Evolutionary conservation across 345 rosid species (phyloP).

Genomic region (Alliaria petiolata): DNA sequence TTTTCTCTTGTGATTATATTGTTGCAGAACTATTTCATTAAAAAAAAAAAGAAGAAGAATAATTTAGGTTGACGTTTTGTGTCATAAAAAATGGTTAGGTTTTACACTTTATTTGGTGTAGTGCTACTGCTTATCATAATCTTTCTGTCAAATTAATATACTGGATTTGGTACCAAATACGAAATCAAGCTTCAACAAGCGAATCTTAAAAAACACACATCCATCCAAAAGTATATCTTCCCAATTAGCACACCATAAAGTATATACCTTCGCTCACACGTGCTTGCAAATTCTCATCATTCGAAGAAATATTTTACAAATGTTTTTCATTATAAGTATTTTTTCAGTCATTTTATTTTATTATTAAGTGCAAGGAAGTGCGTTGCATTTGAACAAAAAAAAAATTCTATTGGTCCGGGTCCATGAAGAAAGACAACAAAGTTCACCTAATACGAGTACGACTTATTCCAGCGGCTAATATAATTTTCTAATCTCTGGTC

Average conservation of each 20-base stretch:
- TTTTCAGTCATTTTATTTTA: not conserved
- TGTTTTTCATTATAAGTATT: not conserved
- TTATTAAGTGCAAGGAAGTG: not conserved
- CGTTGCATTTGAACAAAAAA: not conserved
- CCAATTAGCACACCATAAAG: not conserved
- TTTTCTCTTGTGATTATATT: not conserved
- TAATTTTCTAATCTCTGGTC: not conserved
- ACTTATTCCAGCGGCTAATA: conserved; percentile 4
- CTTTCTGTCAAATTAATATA: not conserved
- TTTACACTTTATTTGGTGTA: not conserved
- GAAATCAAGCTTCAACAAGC: not conserved
- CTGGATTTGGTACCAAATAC: not conserved
- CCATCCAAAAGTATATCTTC: not conserved
- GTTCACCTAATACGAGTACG: conserved; percentile 21
- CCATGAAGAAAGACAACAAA: conserved; percentile 25
- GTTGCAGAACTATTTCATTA: too few species aligned
- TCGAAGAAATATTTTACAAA: not conserved
- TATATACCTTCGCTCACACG: not conserved
- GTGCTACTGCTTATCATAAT: not conserved
- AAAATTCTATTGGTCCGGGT: not conserved
- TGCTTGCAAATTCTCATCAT: conserved; percentile 2
- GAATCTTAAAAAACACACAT: not conserved
- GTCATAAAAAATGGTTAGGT: too few species aligned
- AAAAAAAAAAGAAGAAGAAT: too few species aligned
- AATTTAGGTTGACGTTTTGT: too few species aligned